Evolutionary conservation across 2,329 filamentous ascomycete genomes (phyloP).

Genomic region (Paracamarosporium sp.): DNA sequence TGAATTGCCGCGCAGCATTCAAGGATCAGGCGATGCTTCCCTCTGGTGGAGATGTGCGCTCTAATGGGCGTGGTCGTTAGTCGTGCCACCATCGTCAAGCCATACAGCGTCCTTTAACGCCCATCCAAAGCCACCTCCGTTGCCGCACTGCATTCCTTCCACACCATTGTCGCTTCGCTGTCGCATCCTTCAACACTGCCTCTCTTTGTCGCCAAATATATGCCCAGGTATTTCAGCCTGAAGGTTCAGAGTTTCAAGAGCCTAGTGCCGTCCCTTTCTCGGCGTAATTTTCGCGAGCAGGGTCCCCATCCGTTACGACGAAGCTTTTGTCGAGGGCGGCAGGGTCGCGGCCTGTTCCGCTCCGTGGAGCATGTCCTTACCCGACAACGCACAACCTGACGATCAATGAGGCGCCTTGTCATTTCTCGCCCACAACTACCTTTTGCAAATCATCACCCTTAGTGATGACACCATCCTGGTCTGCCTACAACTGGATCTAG

Average conservation of each 20-base stretch:
- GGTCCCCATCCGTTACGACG: not conserved
- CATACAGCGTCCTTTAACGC: not conserved
- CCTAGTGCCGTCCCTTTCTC: not conserved
- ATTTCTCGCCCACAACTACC: not conserved
- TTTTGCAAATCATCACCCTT: conserved; percentile 5
- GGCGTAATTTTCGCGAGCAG: conserved; percentile 2
- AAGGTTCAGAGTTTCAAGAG: not conserved
- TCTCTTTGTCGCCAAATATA: not conserved
- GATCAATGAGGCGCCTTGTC: not conserved
- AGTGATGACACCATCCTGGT: no score
- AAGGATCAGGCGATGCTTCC: not conserved
- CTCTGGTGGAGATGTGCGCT: not conserved
- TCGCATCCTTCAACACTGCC: conserved; percentile 4
- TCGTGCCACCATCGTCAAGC: not conserved
- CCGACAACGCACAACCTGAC: not conserved
- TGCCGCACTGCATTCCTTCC: not conserved
- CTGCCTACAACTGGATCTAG: not conserved
- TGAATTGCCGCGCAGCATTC: not conserved
- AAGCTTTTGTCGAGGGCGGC: not conserved
- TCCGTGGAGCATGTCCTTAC: not conserved
- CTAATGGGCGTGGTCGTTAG: not conserved
- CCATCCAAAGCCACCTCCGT: not conserved
- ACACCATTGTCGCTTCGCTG: not conserved
- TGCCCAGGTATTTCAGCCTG: not conserved
- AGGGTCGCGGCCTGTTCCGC: conserved; percentile 3